Evolutionary conservation across 2,329 filamentous ascomycete genomes (phyloP), one percentile per base, ranked within the genome.

Genomic region (Cordyceps militaris): DNA sequence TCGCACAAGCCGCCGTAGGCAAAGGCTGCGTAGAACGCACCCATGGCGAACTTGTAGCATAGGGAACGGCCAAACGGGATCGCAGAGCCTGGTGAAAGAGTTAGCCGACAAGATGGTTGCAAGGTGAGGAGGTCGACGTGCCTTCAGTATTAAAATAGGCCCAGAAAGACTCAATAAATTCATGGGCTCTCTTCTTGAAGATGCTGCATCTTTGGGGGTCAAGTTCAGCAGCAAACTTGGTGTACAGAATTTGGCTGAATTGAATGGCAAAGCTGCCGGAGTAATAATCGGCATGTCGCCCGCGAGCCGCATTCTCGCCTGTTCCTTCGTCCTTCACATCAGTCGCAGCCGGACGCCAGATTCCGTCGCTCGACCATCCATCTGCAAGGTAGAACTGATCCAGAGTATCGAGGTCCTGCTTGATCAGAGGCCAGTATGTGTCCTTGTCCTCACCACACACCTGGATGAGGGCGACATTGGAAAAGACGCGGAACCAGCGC

Each of bases 211-310:
- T 65, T 30, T 65, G 60, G 0, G 69, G 66, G 50, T 80, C 77
- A 3, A 76, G 43, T 16, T 77, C 72, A 0, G 61, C 59, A 0
- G 75, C 76, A 59, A 76, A 75, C 8, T 71, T 73, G 0, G 71
- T 67, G 59, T 77, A 81, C 0, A 79, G 64, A 3, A 80, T 64
- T 58, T 80, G 77, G 2, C 71, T 73, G 34, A 79, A 80, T 56
- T 80, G 78, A 9, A 81, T 78, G 0, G 78, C 78, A 56, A 81
- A 81, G 47, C 78, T 80, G 0, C 78, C 77, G 1, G 78, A 80
- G 56, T 81, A 81, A 62, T 80, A 80, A 53, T 80, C 78, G 0
- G 73, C 76, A 47, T 80, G 77, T 5, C 70, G 40, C 1, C 70
- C 67, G 0, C 65, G 63, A 0, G 64, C 65, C 16, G 59, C 56